Conservation (phyloP, 1,284 basidiomycete genomes). For the Pterulicium gracile region DNA sequence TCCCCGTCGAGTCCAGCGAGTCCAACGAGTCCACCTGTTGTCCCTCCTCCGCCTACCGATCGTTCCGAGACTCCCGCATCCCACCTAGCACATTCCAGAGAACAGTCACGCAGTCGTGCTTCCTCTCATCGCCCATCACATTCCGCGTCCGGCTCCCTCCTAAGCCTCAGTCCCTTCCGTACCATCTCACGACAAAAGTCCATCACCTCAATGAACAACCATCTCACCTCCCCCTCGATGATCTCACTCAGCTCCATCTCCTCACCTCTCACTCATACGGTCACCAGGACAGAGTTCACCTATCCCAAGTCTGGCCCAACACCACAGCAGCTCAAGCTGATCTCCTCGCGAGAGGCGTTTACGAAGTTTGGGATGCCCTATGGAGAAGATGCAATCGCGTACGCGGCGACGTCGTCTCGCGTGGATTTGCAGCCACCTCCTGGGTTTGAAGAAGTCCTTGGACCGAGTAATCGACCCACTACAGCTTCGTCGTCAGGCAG, state of each 20-base stretch:
- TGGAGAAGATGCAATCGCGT: slow-evolving; percentile 35
- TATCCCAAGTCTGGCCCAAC: slow-evolving; percentile 37
- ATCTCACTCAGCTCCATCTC: slow-evolving; percentile 37
- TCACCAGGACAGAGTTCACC: slow-evolving; percentile 34
- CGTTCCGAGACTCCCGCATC: no score
- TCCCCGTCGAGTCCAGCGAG: not conserved
- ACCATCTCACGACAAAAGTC: slow-evolving; percentile 12
- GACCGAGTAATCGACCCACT: not conserved
- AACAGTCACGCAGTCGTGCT: not conserved
- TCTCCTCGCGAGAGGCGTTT: slow-evolving; percentile 34
- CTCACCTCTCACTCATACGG: slow-evolving; percentile 37
- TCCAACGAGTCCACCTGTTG: not conserved
- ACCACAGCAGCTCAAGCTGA: slow-evolving; percentile 39
- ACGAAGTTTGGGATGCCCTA: slow-evolving; percentile 41
- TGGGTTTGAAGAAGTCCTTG: slow-evolving; percentile 13
- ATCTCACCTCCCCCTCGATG: slow-evolving; percentile 28
- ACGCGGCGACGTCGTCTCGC: slow-evolving; percentile 19
- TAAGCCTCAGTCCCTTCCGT: slow-evolving; percentile 16
- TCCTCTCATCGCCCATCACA: slow-evolving; percentile 18
- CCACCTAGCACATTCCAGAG: not conserved
- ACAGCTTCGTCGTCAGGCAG: not conserved
- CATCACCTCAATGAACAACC: slow-evolving; percentile 5
- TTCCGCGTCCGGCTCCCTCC: slow-evolving; percentile 25
- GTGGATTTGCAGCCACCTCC: slow-evolving; percentile 25
- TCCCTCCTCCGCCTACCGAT: slow-evolving; percentile 9